Percentiles rank a stretch among this genome's conserved stretches.
Conservation (phyloP, 73 alveolate species). For the Blepharisma stoltei region DNA sequence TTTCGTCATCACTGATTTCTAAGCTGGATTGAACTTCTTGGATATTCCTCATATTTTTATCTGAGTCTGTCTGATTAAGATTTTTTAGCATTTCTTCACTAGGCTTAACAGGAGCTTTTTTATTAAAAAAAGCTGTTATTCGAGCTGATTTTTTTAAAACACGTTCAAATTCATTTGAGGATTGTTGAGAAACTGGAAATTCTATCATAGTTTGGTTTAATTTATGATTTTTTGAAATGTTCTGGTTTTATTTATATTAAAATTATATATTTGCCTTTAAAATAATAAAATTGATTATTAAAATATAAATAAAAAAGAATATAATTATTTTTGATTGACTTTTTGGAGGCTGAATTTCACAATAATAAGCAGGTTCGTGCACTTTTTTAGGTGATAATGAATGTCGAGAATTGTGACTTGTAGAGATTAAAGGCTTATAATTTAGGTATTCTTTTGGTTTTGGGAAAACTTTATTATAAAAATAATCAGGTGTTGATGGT, state of each 20-base stretch:
- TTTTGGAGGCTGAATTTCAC: conserved; percentile 16
- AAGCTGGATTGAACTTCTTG: conserved; percentile 17
- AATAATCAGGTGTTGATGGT: background rate
- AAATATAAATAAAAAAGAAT: too few relatives aligned
- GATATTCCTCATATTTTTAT: background rate
- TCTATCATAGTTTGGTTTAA: conserved; percentile 4
- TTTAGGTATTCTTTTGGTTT: background rate
- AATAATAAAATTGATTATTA: too few relatives aligned
- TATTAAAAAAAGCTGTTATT: background rate
- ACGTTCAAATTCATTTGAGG: background rate
- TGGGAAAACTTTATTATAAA: conserved; percentile 12
- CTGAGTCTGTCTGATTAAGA: background rate
- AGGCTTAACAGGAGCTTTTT: background rate
- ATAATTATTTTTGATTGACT: background rate
- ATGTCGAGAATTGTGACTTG: too few relatives aligned
- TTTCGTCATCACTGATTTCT: background rate
- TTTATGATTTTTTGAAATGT: background rate
- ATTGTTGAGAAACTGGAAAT: background rate
- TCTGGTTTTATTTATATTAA: too few relatives aligned
- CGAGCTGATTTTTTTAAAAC: background rate
- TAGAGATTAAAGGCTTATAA: background rate
- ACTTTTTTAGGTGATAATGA: too few relatives aligned
- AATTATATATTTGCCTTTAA: too few relatives aligned
- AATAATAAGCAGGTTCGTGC: background rate
- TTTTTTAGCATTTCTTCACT: conserved; percentile 1